phyloP scores from a whole-genome alignment of 345 rosid species.

The Moringa oleifera region DNA sequence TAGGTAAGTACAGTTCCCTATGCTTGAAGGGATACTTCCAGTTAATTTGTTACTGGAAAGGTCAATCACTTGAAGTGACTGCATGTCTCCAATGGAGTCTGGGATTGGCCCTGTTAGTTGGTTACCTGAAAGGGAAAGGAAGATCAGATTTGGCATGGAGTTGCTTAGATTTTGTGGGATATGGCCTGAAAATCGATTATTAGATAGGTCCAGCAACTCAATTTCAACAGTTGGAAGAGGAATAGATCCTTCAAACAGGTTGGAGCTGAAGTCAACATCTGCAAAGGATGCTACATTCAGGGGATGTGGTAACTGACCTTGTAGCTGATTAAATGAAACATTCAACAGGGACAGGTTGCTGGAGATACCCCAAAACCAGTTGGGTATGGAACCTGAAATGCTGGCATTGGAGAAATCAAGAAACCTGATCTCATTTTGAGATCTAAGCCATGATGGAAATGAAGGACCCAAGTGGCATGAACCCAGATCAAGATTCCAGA shows the following conservation, averaged over 20 bases:
- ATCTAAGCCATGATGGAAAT: constrained; percentile 37
- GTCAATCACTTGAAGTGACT: constrained; percentile 26
- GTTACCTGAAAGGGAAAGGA: constrained; percentile 29
- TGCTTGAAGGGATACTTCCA: constrained; percentile 29
- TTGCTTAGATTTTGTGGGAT: constrained; percentile 19
- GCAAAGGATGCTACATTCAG: constrained; percentile 14
- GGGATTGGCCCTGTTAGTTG: constrained; percentile 29
- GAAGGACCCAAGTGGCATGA: constrained; percentile 37
- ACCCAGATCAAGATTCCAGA: constrained; percentile 23
- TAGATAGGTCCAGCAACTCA: constrained; percentile 26
- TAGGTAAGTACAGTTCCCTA: constrained; percentile 21
- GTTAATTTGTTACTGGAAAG: constrained; percentile 28
- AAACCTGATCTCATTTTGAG: constrained; percentile 11
- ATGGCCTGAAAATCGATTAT: constrained; percentile 26
- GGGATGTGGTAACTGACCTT: constrained; percentile 25
- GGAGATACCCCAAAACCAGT: constrained; percentile 47
- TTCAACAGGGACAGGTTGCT: constrained; percentile 22
- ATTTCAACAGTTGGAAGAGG: constrained; percentile 22
- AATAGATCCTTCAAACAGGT: constrained; percentile 21
- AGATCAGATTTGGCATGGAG: constrained; percentile 21
- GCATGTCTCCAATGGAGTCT: constrained; percentile 26
- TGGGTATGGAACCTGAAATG: constrained; percentile 32
- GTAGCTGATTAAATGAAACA: constrained; percentile 28
- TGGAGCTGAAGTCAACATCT: constrained; percentile 31
- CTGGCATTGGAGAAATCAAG: constrained; percentile 38